A percentile compares a stretch with the other conserved stretches of the same genome.
Evolutionary conservation across 2,329 filamentous ascomycete species (phyloP).

Genomic region (Ophiostoma ulmi): DNA sequence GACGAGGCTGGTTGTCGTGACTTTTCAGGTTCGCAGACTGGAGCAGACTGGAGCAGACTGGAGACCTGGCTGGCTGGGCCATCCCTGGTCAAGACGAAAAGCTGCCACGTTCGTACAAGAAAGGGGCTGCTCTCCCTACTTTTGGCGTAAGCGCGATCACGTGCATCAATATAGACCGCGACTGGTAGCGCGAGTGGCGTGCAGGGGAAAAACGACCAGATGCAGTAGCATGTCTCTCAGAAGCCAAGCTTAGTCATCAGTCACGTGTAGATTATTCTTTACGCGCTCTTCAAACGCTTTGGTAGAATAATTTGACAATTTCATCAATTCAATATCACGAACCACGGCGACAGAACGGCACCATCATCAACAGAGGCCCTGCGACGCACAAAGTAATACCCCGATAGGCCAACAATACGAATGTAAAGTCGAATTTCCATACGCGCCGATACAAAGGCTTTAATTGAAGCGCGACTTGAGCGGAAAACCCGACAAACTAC

Average conservation of each 20-base stretch:
- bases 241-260: not conserved
- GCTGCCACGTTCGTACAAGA: slow-evolving; percentile 17
- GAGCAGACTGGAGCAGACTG: not conserved
- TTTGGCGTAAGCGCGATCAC: slow-evolving; percentile 4
- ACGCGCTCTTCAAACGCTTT: not conserved
- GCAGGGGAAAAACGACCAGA: not conserved
- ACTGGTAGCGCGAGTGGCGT: not conserved
- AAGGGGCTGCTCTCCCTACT: slow-evolving; percentile 15
- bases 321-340: not conserved
- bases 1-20: slow-evolving; percentile 12
- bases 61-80: slow-evolving; percentile 2
- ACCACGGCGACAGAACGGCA: not conserved
- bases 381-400: not conserved
- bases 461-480: not conserved
- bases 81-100: slow-evolving; percentile 7
- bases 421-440: not conserved
- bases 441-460: not conserved
- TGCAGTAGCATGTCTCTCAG: not conserved
- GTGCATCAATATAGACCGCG: not conserved
- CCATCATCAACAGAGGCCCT: not conserved
- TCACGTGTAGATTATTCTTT: not conserved
- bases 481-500: not conserved
- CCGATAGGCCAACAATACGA: not conserved
- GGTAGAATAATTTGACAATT: not conserved
- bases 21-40: slow-evolving; percentile 1